Conservation (phyloP, 257 asterid species). For the Cordia subcordata region DNA sequence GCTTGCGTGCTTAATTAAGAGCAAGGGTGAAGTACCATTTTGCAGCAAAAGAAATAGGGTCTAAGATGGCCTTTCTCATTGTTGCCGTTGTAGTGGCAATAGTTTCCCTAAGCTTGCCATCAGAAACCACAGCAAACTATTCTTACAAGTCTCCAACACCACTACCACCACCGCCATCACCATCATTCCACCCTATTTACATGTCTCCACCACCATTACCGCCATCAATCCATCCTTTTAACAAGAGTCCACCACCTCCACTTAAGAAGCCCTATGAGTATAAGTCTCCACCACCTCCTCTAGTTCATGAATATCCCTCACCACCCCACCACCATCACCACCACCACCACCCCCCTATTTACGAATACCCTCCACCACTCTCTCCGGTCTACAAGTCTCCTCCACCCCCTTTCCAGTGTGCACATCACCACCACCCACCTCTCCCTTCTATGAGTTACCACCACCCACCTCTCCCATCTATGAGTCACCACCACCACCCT, state of each 20-base stretch:
- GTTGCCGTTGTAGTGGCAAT: slow-evolving; percentile 6
- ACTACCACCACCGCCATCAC: slow-evolving; percentile 4
- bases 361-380: not conserved
- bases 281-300: slow-evolving; percentile 4
- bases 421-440: too few relatives aligned
- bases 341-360: slow-evolving; percentile 3
- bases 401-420: too few relatives aligned
- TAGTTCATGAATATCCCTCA: not conserved
- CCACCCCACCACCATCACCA: not conserved
- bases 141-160: slow-evolving; percentile 11
- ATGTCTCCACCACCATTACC: slow-evolving; percentile 8
- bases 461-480: too few relatives aligned
- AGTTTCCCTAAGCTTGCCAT: slow-evolving; percentile 11
- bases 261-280: not conserved
- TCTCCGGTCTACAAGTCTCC: too few relatives aligned
- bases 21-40: too few relatives aligned
- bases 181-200: slow-evolving; percentile 5
- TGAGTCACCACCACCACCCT: too few relatives aligned
- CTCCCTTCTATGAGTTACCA: too few relatives aligned
- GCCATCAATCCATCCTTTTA: not conserved
- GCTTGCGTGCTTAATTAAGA: too few relatives aligned
- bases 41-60: too few relatives aligned
- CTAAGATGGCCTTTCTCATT: slow-evolving; percentile 16
- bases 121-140: slow-evolving; percentile 12
- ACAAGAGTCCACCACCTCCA: slow-evolving; percentile 2